Percentiles rank a stretch among this genome's conserved stretches.
These are phyloP conservation scores for Alternaria ventricosa DNA, from an alignment of 2,329 filamentous ascomycete genomes.

Conservation along the genomic window DNA sequence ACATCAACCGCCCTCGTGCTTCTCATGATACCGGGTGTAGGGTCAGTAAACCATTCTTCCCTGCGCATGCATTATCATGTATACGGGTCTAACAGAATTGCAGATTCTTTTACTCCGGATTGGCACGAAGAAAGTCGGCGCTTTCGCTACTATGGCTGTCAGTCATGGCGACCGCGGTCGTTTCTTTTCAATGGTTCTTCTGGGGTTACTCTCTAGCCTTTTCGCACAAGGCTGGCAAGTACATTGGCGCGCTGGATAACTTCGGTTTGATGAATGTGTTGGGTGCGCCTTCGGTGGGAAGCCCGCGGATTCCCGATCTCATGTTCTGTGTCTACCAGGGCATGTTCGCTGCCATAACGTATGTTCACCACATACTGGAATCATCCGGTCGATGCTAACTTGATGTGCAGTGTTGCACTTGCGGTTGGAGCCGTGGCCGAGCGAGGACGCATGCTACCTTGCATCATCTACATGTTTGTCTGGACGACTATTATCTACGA, in stretches of 20 bases:
- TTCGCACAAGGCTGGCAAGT: constrained; percentile 76
- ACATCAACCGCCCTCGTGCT: constrained; percentile 79
- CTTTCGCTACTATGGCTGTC: constrained; percentile 85
- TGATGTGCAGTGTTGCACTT: constrained; percentile 69
- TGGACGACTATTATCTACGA: constrained; percentile 93
- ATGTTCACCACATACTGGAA: constrained; percentile 49
- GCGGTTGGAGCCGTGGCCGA: constrained; percentile 86
- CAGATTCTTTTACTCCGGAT: constrained; percentile 91
- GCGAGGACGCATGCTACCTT: constrained; percentile 85
- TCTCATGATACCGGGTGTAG: constrained; percentile 92
- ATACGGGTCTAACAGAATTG: constrained; percentile 1
- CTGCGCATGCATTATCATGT: background rate
- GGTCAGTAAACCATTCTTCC: constrained; percentile 50
- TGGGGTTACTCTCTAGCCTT: constrained; percentile 89
- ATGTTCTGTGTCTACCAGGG: constrained; percentile 86
- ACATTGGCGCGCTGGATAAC: constrained; percentile 79
- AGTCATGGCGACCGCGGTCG: constrained; percentile 78
- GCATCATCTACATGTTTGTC: constrained; percentile 90
- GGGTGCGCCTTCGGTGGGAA: constrained; percentile 76
- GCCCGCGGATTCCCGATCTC: constrained; percentile 76
- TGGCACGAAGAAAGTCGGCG: constrained; percentile 87
- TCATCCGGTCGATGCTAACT: background rate
- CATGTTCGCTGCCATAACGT: constrained; percentile 90
- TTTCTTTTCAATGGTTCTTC: constrained; percentile 94
- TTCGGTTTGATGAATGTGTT: constrained; percentile 81